These are phyloP conservation scores for Kokia cookei DNA, from an alignment of 441 rosid species.

Conservation along the genomic window DNA sequence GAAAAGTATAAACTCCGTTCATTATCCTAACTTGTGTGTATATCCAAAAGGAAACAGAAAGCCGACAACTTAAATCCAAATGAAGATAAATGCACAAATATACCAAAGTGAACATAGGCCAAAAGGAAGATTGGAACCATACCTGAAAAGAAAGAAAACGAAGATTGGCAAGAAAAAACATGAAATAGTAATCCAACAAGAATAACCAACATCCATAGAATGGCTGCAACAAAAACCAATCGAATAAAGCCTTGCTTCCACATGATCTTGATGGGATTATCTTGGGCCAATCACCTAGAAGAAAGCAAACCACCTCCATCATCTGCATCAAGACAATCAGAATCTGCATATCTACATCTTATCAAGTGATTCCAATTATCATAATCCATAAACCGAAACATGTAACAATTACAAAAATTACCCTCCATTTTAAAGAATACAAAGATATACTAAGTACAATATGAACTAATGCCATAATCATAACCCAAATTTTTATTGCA, in stretches of 20 bases:
- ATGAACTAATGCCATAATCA: not conserved
- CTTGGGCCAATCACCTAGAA: constrained; percentile 40
- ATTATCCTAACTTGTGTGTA: not conserved
- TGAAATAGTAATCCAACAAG: constrained; percentile 64
- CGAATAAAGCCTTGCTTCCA: constrained; percentile 81
- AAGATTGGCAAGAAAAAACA: constrained; percentile 87
- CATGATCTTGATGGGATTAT: constrained; percentile 41
- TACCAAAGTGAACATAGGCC: not conserved
- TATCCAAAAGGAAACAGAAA: not conserved
- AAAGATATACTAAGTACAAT: not conserved
- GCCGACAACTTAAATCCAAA: not conserved
- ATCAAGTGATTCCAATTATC: not conserved
- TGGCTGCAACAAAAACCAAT: constrained; percentile 75
- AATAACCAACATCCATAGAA: constrained; percentile 85
- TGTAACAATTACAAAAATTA: not conserved
- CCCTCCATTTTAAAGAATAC: not conserved
- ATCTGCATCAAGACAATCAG: constrained; percentile 30
- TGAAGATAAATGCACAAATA: not conserved
- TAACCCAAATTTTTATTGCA: not conserved
- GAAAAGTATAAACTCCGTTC: not conserved
- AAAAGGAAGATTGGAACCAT: not conserved
- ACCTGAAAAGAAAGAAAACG: constrained; percentile 78
- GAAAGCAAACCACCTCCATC: constrained; percentile 45
- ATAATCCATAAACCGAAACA: not conserved
- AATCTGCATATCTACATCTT: not conserved